Evolutionary conservation across 1,139 yeast species (phyloP).

Genomic region (Saccharomyces hybrid): DNA sequence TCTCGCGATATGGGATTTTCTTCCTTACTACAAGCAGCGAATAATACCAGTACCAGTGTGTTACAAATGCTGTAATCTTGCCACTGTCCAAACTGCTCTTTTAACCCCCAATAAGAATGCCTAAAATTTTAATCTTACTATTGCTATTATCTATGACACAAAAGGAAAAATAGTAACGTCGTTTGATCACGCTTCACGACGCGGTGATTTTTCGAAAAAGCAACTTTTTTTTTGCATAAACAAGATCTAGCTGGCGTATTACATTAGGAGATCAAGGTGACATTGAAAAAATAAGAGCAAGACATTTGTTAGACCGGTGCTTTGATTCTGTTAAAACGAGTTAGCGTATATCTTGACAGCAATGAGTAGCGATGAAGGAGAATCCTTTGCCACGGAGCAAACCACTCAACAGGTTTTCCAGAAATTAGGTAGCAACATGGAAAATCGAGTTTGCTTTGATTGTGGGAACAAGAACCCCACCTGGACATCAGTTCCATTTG

Average conservation of each 20-base stretch:
- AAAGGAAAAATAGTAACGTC: background rate
- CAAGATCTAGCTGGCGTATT: background rate
- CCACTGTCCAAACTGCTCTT: background rate
- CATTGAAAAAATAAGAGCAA: background rate
- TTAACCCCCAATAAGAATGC: background rate
- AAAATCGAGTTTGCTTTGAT: conserved; percentile 85
- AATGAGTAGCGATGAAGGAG: conserved; percentile 24
- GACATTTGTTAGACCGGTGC: background rate
- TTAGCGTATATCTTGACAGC: background rate
- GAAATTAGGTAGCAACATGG: conserved; percentile 34
- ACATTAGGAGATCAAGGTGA: background rate
- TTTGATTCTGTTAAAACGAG: background rate
- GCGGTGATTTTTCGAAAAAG: conserved; percentile 3
- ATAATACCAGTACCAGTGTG: background rate
- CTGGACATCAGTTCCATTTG: conserved; percentile 97
- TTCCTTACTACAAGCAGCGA: background rate
- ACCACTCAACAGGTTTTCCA: conserved; percentile 30
- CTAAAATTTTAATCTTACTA: background rate
- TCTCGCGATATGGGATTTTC: background rate
- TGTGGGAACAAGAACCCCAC: conserved; percentile 93
- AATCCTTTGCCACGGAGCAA: conserved; percentile 29
- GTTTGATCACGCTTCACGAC: background rate
- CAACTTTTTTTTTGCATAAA: background rate
- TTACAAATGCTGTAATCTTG: background rate
- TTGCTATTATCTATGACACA: background rate